A percentile compares a stretch with the other conserved stretches of the same genome.
phyloP scores from a whole-genome alignment of 139 green algal genomes.

The Ulvella scutata region DNA sequence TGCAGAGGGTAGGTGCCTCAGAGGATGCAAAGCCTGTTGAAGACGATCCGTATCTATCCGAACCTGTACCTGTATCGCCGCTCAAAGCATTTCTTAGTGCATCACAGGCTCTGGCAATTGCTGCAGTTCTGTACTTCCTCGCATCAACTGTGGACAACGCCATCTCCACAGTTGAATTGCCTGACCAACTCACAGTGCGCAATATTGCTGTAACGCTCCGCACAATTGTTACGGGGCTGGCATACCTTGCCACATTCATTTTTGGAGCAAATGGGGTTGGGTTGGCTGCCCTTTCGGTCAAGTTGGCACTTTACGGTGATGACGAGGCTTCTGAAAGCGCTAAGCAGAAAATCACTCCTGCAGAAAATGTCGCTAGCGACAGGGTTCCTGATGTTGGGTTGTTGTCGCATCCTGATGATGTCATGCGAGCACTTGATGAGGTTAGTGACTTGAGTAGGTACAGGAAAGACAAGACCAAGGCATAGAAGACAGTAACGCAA shows the following conservation, averaged over 20 bases:
- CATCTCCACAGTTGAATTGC: not conserved
- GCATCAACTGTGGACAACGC: conserved; percentile 24
- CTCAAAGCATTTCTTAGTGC: conserved; percentile 12
- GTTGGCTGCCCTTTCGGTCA: conserved; percentile 17
- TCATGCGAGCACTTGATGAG: not conserved
- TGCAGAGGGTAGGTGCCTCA: not conserved
- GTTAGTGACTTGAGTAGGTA: not conserved
- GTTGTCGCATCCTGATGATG: not conserved
- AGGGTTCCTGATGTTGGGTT: not conserved
- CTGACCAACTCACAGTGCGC: conserved; percentile 13
- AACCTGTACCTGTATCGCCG: not conserved
- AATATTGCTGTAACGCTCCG: conserved; percentile 56
- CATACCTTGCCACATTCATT: conserved; percentile 55
- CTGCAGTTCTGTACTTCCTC: conserved; percentile 35
- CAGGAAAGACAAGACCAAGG: not conserved
- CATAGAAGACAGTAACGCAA: not conserved
- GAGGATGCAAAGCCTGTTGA: not conserved
- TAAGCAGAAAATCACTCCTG: too few relatives aligned
- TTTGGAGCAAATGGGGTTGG: conserved; percentile 46
- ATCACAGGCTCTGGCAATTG: conserved; percentile 24
- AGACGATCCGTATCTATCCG: not conserved
- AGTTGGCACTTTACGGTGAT: conserved; percentile 2
- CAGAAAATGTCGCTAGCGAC: too few relatives aligned
- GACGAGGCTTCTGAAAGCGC: not conserved
- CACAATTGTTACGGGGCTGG: conserved; percentile 47